Percentiles rank a stretch among this genome's conserved stretches.
Conservation (phyloP, 129 eudicot genomes). For the Erigeron canadensis region DNA sequence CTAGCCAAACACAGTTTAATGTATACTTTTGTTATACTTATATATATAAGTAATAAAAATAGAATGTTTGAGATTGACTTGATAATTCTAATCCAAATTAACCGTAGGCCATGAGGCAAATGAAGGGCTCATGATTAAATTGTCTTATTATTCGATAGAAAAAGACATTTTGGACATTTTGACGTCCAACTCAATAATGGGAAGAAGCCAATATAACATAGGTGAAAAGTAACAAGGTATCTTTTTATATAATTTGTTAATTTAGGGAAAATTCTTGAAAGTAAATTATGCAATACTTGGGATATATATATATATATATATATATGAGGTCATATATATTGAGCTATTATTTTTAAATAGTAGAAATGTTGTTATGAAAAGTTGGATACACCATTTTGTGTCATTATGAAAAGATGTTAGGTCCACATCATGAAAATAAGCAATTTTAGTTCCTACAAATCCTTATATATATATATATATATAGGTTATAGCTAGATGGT, state of each 20-base stretch:
- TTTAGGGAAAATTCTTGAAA: background rate
- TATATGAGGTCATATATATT: background rate
- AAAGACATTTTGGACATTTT: background rate
- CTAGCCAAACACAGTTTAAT: background rate
- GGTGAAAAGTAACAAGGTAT: background rate
- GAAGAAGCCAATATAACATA: background rate
- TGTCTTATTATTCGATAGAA: constrained; percentile 1
- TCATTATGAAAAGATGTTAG: background rate
- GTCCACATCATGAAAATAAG: background rate
- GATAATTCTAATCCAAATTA: background rate
- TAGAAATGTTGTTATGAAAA: too few relatives aligned
- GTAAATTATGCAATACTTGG: background rate
- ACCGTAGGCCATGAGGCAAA: background rate
- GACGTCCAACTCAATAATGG: constrained; percentile 11
- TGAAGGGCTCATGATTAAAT: constrained; percentile 1
- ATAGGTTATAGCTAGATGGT: too few relatives aligned
- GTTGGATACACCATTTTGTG: too few relatives aligned
- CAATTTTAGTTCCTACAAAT: background rate
- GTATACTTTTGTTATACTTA: background rate
- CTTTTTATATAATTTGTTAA: background rate
- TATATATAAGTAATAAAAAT: background rate
- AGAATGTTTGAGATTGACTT: background rate
- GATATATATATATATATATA: background rate
- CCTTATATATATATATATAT: too few relatives aligned
- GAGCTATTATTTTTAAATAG: too few relatives aligned